Conservation (phyloP, 805 yeast species). For the Ogataea chonburiensis region DNA sequence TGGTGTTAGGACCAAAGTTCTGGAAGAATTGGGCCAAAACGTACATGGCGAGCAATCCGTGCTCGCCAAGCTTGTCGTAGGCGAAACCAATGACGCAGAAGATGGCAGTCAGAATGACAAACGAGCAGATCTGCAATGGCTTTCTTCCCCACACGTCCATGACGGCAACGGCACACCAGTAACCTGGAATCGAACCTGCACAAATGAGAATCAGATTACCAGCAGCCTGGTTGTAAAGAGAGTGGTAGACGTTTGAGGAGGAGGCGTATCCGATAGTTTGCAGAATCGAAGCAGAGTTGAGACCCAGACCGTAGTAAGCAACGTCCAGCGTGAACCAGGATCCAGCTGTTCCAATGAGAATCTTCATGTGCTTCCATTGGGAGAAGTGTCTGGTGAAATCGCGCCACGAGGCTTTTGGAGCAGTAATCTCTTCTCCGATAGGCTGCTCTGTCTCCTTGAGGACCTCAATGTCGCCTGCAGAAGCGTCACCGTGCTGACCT, state of each 20-base stretch:
- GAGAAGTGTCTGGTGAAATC: slow-evolving; percentile 74
- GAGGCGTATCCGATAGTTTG: slow-evolving; percentile 83
- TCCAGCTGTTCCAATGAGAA: slow-evolving; percentile 85
- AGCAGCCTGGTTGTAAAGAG: slow-evolving; percentile 75
- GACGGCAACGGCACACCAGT: slow-evolving; percentile 82
- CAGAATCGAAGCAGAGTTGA: slow-evolving; percentile 77
- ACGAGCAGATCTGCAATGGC: slow-evolving; percentile 76
- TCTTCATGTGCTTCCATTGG: slow-evolving; percentile 86
- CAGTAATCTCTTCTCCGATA: slow-evolving; percentile 38
- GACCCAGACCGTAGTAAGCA: slow-evolving; percentile 86
- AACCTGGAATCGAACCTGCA: slow-evolving; percentile 95
- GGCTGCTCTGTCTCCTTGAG: slow-evolving; percentile 48
- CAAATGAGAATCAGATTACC: slow-evolving; percentile 91
- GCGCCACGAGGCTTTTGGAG: slow-evolving; percentile 78
- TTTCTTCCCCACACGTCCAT: slow-evolving; percentile 83
- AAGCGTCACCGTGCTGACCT: slow-evolving; percentile 53
- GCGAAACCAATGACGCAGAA: slow-evolving; percentile 84
- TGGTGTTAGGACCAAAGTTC: slow-evolving; percentile 91
- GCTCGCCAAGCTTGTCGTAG: slow-evolving; percentile 63
- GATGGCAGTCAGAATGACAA: slow-evolving; percentile 64
- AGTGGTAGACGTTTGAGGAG: slow-evolving; percentile 63
- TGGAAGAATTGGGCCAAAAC: slow-evolving; percentile 83
- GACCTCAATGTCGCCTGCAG: slow-evolving; percentile 41
- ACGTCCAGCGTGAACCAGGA: slow-evolving; percentile 90
- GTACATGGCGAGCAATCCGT: slow-evolving; percentile 74